A percentile compares a stretch with the other conserved stretches of the same genome.
These are phyloP conservation scores for Morella rubra DNA, from an alignment of 306 rosid species.

Conservation along the genomic window DNA sequence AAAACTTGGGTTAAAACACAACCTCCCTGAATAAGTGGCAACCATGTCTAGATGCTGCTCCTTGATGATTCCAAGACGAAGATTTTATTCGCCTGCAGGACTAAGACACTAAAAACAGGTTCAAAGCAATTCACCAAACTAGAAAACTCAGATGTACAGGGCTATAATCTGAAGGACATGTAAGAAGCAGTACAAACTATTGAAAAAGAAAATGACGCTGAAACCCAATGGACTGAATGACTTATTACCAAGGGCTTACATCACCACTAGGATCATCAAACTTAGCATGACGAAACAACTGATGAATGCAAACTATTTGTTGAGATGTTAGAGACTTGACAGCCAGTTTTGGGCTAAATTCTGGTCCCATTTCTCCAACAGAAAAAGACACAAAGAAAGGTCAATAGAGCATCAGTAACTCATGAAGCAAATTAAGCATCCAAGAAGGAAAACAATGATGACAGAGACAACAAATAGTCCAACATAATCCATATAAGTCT, in stretches of 20 bases:
- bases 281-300: constrained; percentile 95
- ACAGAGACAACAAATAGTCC: background rate
- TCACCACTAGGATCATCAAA: constrained; percentile 96
- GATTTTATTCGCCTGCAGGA: constrained; percentile 99
- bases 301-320: constrained; percentile 92
- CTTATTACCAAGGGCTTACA: constrained; percentile 29
- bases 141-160: constrained; percentile 7
- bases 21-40: constrained; percentile 99
- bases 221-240: background rate
- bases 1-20: constrained; percentile 37
- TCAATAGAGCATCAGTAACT: background rate
- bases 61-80: constrained; percentile 90
- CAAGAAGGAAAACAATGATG: background rate
- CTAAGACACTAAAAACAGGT: constrained; percentile 77
- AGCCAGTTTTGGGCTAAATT: constrained; percentile 64
- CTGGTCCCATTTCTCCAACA: constrained; percentile 95
- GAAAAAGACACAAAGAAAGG: background rate
- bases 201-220: background rate
- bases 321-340: constrained; percentile 84
- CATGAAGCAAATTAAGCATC: background rate
- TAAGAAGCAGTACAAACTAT: constrained; percentile 5
- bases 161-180: background rate
- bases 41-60: constrained; percentile 99
- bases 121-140: constrained; percentile 27
- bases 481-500: background rate